Percentiles rank a stretch among this genome's conserved stretches.
phyloP scores from a whole-genome alignment of 2,329 filamentous ascomycete genomes.

The Clarireedia monteithiana region DNA sequence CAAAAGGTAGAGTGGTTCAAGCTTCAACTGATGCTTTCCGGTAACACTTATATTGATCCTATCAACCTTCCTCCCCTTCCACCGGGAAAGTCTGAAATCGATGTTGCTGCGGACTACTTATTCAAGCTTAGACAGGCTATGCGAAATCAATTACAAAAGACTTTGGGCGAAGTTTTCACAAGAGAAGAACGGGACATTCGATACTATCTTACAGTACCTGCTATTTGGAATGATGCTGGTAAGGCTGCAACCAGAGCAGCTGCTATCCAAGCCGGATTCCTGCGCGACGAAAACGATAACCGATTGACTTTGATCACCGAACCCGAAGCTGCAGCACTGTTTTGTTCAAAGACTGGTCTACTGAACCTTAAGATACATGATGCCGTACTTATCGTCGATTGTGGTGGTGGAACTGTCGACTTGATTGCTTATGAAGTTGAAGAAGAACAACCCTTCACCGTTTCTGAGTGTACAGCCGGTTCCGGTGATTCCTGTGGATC shows the following conservation, averaged over 20 bases:
- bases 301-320: conserved; percentile 90
- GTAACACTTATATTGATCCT: conserved; percentile 98
- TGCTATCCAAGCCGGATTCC: conserved; percentile 92
- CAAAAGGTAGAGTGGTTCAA: conserved; percentile 99
- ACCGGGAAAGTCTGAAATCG: conserved; percentile 96
- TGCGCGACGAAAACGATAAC: conserved; percentile 97
- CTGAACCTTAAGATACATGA: conserved; percentile 97
- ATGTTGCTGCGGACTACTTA: conserved; percentile 97
- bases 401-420: conserved; percentile 96
- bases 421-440: conserved; percentile 98
- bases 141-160: conserved; percentile 92
- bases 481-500: conserved; percentile 97
- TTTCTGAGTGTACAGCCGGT: conserved; percentile 93
- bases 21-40: conserved; percentile 95
- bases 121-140: conserved; percentile 97
- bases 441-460: conserved; percentile 93
- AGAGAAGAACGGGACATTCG: conserved; percentile 96
- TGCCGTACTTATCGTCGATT: conserved; percentile 96
- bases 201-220: conserved; percentile 97
- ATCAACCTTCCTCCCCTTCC: conserved; percentile 97
- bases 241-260: conserved; percentile 95
- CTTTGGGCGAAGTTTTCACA: conserved; percentile 93
- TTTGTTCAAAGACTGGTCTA: conserved; percentile 94
- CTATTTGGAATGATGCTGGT: conserved; percentile 98
- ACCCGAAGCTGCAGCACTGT: conserved; percentile 92